Evolutionary conservation across 2,329 filamentous ascomycete species (phyloP), one percentile per base, ranked within the genome.

Genomic region (Penicillium sclerotiorum): DNA sequence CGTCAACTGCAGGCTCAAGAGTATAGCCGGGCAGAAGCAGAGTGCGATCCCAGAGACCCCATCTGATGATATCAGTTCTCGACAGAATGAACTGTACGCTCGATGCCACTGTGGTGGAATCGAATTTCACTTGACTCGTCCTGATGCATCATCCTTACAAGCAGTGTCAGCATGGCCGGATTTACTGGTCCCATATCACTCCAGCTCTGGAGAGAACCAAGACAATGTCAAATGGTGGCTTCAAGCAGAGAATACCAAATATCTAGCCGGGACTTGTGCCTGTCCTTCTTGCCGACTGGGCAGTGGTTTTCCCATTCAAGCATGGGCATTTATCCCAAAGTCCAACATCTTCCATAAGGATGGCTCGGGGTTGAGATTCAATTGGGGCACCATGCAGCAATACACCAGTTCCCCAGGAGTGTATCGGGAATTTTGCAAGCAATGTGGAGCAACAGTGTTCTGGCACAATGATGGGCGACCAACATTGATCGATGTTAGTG

Each of bases 281-380:
- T 89, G 86, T 65, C 74, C 70, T 5, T 81, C 82, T 2, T 90
- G 86, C 63, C 81, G 85, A 5, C 71, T 84, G 3, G 68, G 71
- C 0, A 78, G 80, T 1, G 85, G 85, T 3, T 85, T 83, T 55
- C 83, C 87, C 48, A 78, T 88, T 39, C 80, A 86, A 57, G 72
- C 79, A 0, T 89, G 86, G 86, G 77, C 82, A 0, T 89, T 88
- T 60, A 70, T 88, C 0, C 83, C 84, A 1, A 73, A 75, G n/a
- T 65, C 69, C 1, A 84, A 86, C 58, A 82, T 89, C 45, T 67
- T 73, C 15, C 72, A 81, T 21, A 52, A 67, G 25, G 53, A 75
- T 40, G 60, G 68, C 12, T 59, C 62, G 17, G 60, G 67, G 1
- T 50, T 75, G 4, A 49, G 58, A 11, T 68, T 78, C 3, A 62